Evolutionary conservation across 2,329 filamentous ascomycete genomes (phyloP).

Genomic region (Penicillium brevicompactum): DNA sequence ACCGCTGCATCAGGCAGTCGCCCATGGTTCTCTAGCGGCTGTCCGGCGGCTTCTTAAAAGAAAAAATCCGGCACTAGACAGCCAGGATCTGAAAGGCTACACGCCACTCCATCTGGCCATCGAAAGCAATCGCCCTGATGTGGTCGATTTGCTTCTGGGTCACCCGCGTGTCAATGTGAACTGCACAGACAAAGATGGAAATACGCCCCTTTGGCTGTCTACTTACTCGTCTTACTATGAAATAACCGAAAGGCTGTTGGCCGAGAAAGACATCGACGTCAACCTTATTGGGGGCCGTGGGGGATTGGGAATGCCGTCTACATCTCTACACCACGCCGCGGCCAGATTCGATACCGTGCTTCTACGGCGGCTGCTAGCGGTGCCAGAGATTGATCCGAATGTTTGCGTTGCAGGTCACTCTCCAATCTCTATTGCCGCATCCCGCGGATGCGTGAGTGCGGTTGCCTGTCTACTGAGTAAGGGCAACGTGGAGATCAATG

Average conservation of each 20-base stretch:
- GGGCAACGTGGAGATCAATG: too few relatives aligned
- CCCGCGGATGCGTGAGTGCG: too few relatives aligned
- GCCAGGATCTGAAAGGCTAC: slow-evolving; percentile 1
- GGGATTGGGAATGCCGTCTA: too few relatives aligned
- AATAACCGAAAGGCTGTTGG: slow-evolving; percentile 4
- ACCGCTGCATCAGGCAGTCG: slow-evolving; percentile 1
- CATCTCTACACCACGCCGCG: too few relatives aligned
- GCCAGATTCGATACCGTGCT: too few relatives aligned
- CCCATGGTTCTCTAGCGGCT: slow-evolving; percentile 1
- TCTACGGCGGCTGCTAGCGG: too few relatives aligned
- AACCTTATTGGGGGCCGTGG: too few relatives aligned
- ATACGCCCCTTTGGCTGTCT: slow-evolving; percentile 10
- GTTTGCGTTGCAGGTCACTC: too few relatives aligned
- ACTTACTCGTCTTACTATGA: slow-evolving; percentile 3
- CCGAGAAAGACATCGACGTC: slow-evolving; percentile 2
- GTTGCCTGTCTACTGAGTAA: too few relatives aligned
- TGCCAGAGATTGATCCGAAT: too few relatives aligned
- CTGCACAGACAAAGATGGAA: slow-evolving; percentile 2
- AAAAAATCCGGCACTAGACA: not conserved
- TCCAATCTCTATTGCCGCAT: slow-evolving; percentile 3
- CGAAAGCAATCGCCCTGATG: not conserved
- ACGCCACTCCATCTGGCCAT: not conserved
- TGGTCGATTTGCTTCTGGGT: not conserved
- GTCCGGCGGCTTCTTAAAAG: not conserved
- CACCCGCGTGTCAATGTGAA: not conserved